A percentile compares a stretch with the other conserved stretches of the same genome.
These are phyloP conservation scores for Coprinopsis sp. DNA, from an alignment of 768 basidiomycete genomes.

Conservation along the genomic window DNA sequence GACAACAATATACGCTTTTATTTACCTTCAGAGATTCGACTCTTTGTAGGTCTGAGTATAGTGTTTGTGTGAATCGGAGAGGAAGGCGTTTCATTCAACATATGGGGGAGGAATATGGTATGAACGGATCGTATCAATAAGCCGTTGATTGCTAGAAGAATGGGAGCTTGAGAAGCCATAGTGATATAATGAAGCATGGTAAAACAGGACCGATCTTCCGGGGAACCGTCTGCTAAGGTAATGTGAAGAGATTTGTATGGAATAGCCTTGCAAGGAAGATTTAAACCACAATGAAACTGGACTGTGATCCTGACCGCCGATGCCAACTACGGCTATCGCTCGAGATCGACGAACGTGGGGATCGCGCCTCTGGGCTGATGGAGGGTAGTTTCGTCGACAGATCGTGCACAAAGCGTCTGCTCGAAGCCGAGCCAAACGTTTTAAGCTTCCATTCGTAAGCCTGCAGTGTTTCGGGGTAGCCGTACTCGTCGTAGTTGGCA, in stretches of 20 bases:
- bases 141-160: too few species aligned
- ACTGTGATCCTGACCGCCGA: slow-evolving; percentile 6
- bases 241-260: neutral
- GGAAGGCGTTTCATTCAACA: too few species aligned
- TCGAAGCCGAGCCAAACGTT: slow-evolving; percentile 6
- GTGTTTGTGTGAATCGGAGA: too few species aligned
- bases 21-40: too few species aligned
- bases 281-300: slow-evolving; percentile 5
- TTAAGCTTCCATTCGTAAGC: slow-evolving; percentile 4
- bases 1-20: too few species aligned
- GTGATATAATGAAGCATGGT: too few species aligned
- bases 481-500: slow-evolving; percentile 13
- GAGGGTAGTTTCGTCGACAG: slow-evolving; percentile 5
- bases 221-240: too few species aligned
- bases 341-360: slow-evolving; percentile 10
- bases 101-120: too few species aligned
- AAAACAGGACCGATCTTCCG: too few species aligned
- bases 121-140: too few species aligned
- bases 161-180: too few species aligned
- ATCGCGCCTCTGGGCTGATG: slow-evolving; percentile 7
- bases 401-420: slow-evolving; percentile 1
- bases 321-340: slow-evolving; percentile 10
- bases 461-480: slow-evolving; percentile 5
- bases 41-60: too few species aligned
- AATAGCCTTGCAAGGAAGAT: neutral